Evolutionary conservation across 1,139 yeast genomes (phyloP), one percentile per base, ranked within the genome.

Genomic region (Saccharomyces hybrid): DNA sequence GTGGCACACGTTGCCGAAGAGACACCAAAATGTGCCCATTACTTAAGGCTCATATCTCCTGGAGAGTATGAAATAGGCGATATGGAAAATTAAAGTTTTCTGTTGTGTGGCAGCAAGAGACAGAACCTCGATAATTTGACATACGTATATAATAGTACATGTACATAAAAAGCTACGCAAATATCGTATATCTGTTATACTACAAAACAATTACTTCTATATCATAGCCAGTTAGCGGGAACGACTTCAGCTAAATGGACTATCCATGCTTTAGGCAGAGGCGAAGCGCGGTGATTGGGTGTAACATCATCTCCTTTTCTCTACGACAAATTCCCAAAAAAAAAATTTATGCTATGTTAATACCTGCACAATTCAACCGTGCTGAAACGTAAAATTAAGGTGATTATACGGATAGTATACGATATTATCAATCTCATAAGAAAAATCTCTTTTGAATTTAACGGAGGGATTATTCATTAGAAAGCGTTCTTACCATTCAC

Each of bases 1-100:
- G 87, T 91, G 46, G 96, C 96, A 0, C 98, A 91, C 69, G 78
- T 88, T 31, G 64, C 61, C 4, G 76, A 77, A 42, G 91, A 85
- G 63, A 76, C 85, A 5, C 87, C 88, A 0, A 64, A 68, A 11
- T 81, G 86, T 60, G 78, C 81, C 56, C 75, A 76, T 56, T 81
- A 68, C 61, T 65, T 83, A 42, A 67, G 72, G 49, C 70, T 82
- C 27, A 53, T 67, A 1, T 62, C 63, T 1, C 75, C 74, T 4
- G 75, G 75, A 1, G 58, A 69, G 48, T 69, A 69, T 53, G 68
- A 66, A 51, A 59, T 70, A 13, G 32, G 32, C n/a, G 32, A 30
- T 30, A 30, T 30, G 1, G n/a, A 30, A 9, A 30, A 30, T 30
- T 30, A 30, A n/a, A 30, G n/a, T 4, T 30, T 30, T 30, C 13